phyloP scores from a whole-genome alignment of 805 yeast species.

The Candida glaebosa region DNA sequence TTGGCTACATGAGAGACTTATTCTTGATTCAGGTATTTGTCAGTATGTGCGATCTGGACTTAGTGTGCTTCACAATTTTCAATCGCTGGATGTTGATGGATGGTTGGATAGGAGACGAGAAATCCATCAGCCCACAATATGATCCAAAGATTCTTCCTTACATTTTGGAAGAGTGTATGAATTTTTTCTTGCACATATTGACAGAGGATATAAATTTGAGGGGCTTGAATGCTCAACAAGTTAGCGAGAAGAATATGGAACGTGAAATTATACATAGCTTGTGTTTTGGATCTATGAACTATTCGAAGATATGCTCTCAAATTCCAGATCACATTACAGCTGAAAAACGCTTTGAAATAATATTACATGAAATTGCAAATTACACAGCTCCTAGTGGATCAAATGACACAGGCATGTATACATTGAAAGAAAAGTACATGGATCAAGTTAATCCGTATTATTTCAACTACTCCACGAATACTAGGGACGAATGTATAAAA shows the following conservation, averaged over 20 bases:
- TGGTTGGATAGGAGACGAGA: slow-evolving; percentile 19
- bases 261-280: slow-evolving; percentile 79
- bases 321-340: slow-evolving; percentile 74
- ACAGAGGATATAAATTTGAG: slow-evolving; percentile 63
- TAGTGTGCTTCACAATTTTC: slow-evolving; percentile 54
- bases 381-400: slow-evolving; percentile 31
- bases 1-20: slow-evolving; percentile 77
- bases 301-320: slow-evolving; percentile 61
- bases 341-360: slow-evolving; percentile 68
- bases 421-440: slow-evolving; percentile 33
- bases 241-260: slow-evolving; percentile 48
- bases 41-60: slow-evolving; percentile 48
- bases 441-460: slow-evolving; percentile 60
- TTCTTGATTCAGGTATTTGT: slow-evolving; percentile 66
- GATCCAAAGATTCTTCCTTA: slow-evolving; percentile 51
- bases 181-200: slow-evolving; percentile 62
- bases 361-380: slow-evolving; percentile 30
- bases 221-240: slow-evolving; percentile 45
- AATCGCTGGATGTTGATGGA: slow-evolving; percentile 64
- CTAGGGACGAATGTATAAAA: slow-evolving; percentile 78
- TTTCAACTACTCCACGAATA: slow-evolving; percentile 71
- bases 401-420: slow-evolving; percentile 36
- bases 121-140: slow-evolving; percentile 20
- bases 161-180: slow-evolving; percentile 77
- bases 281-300: slow-evolving; percentile 71